These are phyloP conservation scores for Fusarium avenaceum DNA, from an alignment of 2,329 filamentous ascomycete genomes.

Conservation along the genomic window DNA sequence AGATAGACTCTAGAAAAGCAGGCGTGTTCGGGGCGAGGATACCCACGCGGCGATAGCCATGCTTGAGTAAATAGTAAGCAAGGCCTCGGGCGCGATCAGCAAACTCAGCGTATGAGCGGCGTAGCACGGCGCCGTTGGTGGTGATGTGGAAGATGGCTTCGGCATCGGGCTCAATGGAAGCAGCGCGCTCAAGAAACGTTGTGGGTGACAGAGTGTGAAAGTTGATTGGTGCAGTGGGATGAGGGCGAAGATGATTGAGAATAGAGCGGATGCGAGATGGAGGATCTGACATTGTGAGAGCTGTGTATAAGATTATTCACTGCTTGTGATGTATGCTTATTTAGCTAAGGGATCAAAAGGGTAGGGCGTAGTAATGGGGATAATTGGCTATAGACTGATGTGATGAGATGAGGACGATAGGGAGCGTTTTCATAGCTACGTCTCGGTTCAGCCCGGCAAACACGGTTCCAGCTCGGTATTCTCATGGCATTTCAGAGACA, in stretches of 20 bases:
- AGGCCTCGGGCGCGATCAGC: constrained; percentile 89
- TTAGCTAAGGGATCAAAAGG: background rate
- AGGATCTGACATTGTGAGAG: constrained; percentile 71
- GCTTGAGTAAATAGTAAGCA: constrained; percentile 86
- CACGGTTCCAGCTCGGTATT: constrained; percentile 45
- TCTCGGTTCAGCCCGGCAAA: constrained; percentile 51
- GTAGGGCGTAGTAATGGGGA: too few relatives aligned
- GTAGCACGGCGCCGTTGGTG: constrained; percentile 78
- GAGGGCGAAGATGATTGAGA: constrained; percentile 62
- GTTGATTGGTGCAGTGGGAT: constrained; percentile 65
- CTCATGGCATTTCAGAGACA: constrained; percentile 18
- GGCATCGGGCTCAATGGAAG: constrained; percentile 87
- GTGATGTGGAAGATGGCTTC: constrained; percentile 89
- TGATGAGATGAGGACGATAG: constrained; percentile 17
- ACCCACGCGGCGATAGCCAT: constrained; percentile 81
- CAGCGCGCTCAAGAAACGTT: constrained; percentile 87
- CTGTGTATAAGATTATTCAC: background rate
- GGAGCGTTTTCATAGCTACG: constrained; percentile 44
- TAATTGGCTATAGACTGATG: background rate
- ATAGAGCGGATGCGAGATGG: constrained; percentile 72
- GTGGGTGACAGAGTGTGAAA: constrained; percentile 88
- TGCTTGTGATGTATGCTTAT: background rate
- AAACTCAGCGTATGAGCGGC: constrained; percentile 83
- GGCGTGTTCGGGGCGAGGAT: constrained; percentile 94
- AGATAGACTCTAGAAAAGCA: constrained; percentile 91